Percentiles rank a stretch among this genome's conserved stretches.
Conservation (phyloP, 2,329 filamentous ascomycete genomes). For the Taxawa tesnikishii region DNA sequence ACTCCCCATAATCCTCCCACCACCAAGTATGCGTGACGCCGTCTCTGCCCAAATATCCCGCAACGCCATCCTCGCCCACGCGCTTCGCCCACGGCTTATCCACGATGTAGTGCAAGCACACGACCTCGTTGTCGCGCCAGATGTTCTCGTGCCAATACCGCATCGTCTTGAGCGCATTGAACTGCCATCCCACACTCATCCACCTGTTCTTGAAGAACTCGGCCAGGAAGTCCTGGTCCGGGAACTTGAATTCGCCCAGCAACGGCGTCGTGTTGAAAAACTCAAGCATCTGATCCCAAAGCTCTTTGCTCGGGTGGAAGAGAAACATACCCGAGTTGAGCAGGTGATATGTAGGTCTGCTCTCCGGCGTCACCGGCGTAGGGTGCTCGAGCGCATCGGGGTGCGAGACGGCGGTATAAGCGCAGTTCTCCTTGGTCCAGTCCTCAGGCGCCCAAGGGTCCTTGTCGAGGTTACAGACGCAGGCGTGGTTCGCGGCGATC, state of each 20-base stretch:
- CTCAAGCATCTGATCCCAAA: conserved; percentile 27
- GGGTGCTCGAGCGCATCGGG: conserved; percentile 21
- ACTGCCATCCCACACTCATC: conserved; percentile 35
- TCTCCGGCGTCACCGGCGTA: conserved; percentile 18
- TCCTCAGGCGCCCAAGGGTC: conserved; percentile 38
- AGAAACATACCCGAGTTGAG: conserved; percentile 42
- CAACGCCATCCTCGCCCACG: conserved; percentile 27
- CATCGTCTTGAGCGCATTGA: conserved; percentile 43
- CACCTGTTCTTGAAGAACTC: conserved; percentile 34
- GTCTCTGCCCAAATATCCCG: conserved; percentile 38
- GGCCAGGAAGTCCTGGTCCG: conserved; percentile 42
- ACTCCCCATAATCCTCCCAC: conserved; percentile 35
- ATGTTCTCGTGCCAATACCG: conserved; percentile 39
- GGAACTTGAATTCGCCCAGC: conserved; percentile 35
- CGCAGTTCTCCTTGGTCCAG: conserved; percentile 37
- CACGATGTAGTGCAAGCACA: conserved; percentile 41
- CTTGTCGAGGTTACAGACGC: conserved; percentile 39
- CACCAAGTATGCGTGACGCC: conserved; percentile 41
- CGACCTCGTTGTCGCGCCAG: conserved; percentile 37
- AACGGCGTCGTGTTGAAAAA: conserved; percentile 27
- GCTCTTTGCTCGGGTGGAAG: conserved; percentile 28
- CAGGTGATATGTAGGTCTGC: conserved; percentile 28
- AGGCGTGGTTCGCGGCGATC: conserved; percentile 38
- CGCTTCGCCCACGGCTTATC: conserved; percentile 42
- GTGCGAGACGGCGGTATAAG: conserved; percentile 30